phyloP scores from a whole-genome alignment of 306 rosid genomes.

The Lathyrus aphaca region DNA sequence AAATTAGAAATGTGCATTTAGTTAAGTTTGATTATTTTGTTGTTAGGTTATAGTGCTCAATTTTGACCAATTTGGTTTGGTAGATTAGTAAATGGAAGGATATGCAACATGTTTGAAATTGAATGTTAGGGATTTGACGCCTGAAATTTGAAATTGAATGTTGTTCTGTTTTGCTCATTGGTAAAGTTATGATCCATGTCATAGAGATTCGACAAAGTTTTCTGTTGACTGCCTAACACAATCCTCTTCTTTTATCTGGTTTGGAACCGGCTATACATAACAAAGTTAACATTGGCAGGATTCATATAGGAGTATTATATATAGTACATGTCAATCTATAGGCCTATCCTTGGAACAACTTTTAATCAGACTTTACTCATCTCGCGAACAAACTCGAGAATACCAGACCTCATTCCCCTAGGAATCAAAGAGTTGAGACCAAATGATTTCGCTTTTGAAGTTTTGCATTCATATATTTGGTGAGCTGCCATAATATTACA shows the following conservation, averaged over 20 bases:
- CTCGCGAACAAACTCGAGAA: not conserved
- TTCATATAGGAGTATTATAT: constrained; percentile 18
- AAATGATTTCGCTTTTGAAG: constrained; percentile 17
- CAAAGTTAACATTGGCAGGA: too few relatives aligned
- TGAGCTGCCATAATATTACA: constrained; percentile 14
- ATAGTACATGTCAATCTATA: constrained; percentile 11
- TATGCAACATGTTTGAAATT: not conserved
- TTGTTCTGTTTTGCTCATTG: constrained; percentile 25
- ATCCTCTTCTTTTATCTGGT: too few relatives aligned
- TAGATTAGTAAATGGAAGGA: constrained; percentile 30
- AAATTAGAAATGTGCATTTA: constrained; percentile 32
- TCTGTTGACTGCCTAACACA: too few relatives aligned
- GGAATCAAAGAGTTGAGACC: not conserved
- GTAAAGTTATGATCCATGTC: not conserved
- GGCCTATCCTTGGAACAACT: not conserved
- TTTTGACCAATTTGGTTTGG: constrained; percentile 26
- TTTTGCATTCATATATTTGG: constrained; percentile 20
- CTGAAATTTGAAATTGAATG: constrained; percentile 35
- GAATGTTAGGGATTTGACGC: constrained; percentile 21
- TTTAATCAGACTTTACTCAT: not conserved
- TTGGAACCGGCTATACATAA: too few relatives aligned
- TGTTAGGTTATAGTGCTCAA: constrained; percentile 9
- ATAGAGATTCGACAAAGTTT: too few relatives aligned
- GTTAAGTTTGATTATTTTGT: constrained; percentile 5
- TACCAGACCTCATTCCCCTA: not conserved